phyloP scores from a whole-genome alignment of 495 filamentous ascomycete species.

The Bathelium albidoporum region DNA sequence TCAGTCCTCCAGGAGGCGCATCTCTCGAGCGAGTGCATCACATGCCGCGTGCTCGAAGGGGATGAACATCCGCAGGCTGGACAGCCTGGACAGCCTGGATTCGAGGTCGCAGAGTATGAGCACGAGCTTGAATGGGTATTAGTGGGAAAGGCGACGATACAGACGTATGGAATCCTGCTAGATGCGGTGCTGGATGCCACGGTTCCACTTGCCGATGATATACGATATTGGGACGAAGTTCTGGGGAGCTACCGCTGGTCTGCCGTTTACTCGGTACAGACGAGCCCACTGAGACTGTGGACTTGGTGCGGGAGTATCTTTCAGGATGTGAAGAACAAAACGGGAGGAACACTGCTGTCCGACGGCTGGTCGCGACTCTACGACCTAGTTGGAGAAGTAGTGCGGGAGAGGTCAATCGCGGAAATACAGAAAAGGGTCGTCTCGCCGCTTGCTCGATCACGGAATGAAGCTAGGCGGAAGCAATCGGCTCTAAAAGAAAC shows the following conservation, averaged over 20 bases:
- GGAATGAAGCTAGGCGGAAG: constrained; percentile 60
- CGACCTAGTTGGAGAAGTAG: constrained; percentile 59
- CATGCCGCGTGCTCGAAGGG: constrained; percentile 19
- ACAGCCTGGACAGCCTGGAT: no score
- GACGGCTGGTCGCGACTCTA: constrained; percentile 70
- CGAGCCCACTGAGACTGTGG: constrained; percentile 62
- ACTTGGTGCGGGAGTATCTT: constrained; percentile 54
- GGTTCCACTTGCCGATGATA: constrained; percentile 69
- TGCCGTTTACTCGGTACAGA: constrained; percentile 72
- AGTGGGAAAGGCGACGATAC: constrained; percentile 73
- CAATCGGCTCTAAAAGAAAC: constrained; percentile 53
- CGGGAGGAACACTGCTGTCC: constrained; percentile 36
- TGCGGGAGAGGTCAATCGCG: constrained; percentile 49
- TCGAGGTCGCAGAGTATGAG: constrained; percentile 39
- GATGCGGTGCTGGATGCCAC: constrained; percentile 66
- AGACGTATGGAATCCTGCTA: constrained; percentile 69
- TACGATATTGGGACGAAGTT: constrained; percentile 87
- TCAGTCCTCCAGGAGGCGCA: constrained; percentile 50
- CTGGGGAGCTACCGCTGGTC: constrained; percentile 60
- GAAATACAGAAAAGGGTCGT: constrained; percentile 52
- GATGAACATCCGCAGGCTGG: no score
- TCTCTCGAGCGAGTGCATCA: constrained; percentile 26
- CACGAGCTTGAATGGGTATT: constrained; percentile 79
- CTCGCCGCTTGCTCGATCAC: constrained; percentile 58
- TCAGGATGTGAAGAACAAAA: constrained; percentile 38